A percentile compares a stretch with the other conserved stretches of the same genome.
Conservation (phyloP, 202 grass and related monocot species). For the Panicum virgatum region DNA sequence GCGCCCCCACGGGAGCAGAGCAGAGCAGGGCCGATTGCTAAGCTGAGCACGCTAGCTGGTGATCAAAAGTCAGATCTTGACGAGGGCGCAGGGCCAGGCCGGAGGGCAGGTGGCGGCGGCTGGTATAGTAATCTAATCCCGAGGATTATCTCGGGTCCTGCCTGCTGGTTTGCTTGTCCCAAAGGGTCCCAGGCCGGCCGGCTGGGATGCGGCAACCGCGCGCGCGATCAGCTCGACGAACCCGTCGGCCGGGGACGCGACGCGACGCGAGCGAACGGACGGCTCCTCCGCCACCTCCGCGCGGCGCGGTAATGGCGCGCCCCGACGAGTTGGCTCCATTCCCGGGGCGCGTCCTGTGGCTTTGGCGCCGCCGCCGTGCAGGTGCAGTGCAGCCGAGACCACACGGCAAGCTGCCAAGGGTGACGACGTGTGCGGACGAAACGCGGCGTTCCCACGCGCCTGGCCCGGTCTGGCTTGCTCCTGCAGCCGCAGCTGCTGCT, state of each 20-base stretch:
- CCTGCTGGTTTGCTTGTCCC: constrained; percentile 11
- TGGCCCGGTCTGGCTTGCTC: neutral
- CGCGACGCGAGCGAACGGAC: too few relatives aligned
- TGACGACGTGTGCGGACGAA: too few relatives aligned
- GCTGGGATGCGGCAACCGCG: constrained; percentile 40
- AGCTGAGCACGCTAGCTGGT: neutral
- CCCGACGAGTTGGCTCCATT: neutral
- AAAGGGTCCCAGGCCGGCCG: constrained; percentile 15
- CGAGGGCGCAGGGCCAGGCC: neutral
- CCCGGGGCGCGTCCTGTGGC: too few relatives aligned
- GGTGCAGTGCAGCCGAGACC: too few relatives aligned
- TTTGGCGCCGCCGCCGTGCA: too few relatives aligned
- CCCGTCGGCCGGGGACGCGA: too few relatives aligned
- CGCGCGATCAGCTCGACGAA: neutral
- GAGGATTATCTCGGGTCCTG: neutral
- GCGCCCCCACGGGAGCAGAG: neutral
- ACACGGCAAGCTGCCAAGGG: too few relatives aligned
- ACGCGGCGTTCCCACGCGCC: too few relatives aligned
- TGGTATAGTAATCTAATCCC: neutral
- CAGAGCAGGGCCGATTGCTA: neutral
- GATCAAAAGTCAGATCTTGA: constrained; percentile 30
- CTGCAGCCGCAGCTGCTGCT: too few relatives aligned
- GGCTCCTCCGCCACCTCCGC: too few relatives aligned
- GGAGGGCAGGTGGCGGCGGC: neutral
- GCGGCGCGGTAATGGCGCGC: too few relatives aligned